Evolutionary conservation across 2,329 filamentous ascomycete genomes (phyloP).

Genomic region (Hortaea werneckii): DNA sequence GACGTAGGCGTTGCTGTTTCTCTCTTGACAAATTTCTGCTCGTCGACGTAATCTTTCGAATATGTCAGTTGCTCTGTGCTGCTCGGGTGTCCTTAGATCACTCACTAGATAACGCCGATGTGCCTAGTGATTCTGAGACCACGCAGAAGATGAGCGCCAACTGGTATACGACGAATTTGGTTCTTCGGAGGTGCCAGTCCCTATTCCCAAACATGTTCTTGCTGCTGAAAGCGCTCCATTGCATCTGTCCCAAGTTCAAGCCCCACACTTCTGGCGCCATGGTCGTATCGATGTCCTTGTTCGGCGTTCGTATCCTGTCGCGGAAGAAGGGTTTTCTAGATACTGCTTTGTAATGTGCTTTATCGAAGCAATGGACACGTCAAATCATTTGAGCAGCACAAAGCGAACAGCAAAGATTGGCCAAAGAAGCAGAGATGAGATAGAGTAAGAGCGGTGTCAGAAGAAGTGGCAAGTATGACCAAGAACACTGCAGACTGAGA

Average conservation of each 20-base stretch:
- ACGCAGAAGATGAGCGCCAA: slow-evolving; percentile 49
- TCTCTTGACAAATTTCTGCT: slow-evolving; percentile 39
- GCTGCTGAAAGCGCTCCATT: slow-evolving; percentile 48
- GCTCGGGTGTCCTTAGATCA: neutral
- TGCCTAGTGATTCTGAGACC: slow-evolving; percentile 47
- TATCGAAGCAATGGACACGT: too few relatives aligned
- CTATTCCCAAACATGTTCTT: slow-evolving; percentile 48
- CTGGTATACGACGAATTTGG: slow-evolving; percentile 52
- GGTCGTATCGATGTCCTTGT: neutral
- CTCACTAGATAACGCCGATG: slow-evolving; percentile 44
- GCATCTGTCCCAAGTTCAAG: slow-evolving; percentile 46
- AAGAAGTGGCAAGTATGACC: too few relatives aligned
- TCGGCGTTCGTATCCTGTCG: too few relatives aligned
- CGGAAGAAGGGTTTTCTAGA: too few relatives aligned
- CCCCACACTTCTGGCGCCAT: slow-evolving; percentile 34
- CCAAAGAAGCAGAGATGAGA: too few relatives aligned
- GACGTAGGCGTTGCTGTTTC: slow-evolving; percentile 32
- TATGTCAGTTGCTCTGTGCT: neutral
- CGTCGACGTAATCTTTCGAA: slow-evolving; percentile 42
- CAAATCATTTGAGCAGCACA: too few relatives aligned
- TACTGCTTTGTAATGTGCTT: too few relatives aligned
- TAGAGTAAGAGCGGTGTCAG: too few relatives aligned
- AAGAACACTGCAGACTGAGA: too few relatives aligned
- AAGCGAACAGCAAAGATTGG: too few relatives aligned
- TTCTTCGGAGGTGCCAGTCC: slow-evolving; percentile 44